Percentiles rank a stretch among this genome's conserved stretches.
Conservation (phyloP, 371 early-diverging fungal species). For the Massospora cicadina region DNA sequence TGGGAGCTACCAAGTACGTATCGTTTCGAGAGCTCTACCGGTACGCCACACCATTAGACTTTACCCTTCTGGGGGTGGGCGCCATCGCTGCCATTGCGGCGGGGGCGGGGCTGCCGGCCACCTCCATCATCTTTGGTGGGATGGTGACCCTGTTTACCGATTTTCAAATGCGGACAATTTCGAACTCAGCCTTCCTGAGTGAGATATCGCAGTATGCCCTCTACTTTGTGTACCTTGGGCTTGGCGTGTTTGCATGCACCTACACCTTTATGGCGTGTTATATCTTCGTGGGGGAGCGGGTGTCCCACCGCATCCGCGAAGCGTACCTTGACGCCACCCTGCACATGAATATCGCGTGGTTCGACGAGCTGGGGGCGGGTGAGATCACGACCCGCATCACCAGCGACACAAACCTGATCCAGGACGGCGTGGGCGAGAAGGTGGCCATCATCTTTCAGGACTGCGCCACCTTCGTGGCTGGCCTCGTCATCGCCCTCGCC, state of each 20-base stretch:
- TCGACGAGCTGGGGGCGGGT: conserved; percentile 54
- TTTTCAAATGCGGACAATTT: not conserved
- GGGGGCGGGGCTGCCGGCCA: conserved; percentile 24
- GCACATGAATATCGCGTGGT: conserved; percentile 82
- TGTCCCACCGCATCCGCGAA: conserved; percentile 39
- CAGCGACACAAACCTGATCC: conserved; percentile 58
- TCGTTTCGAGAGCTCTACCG: conserved; percentile 30
- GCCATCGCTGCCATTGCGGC: conserved; percentile 15
- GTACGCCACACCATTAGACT: conserved; percentile 42
- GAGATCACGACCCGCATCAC: conserved; percentile 56
- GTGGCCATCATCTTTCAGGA: conserved; percentile 49
- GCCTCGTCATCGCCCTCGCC: conserved; percentile 69
- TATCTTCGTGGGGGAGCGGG: conserved; percentile 30
- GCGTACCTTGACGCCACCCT: conserved; percentile 47
- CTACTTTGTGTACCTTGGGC: conserved; percentile 43
- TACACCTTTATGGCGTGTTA: conserved; percentile 23
- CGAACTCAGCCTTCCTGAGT: not conserved
- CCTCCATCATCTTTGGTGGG: conserved; percentile 19
- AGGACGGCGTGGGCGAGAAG: conserved; percentile 79
- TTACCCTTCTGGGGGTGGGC: conserved; percentile 19
- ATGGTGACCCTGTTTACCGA: conserved; percentile 11
- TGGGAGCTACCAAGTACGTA: not conserved
- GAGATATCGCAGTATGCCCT: conserved; percentile 12
- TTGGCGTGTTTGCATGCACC: conserved; percentile 27
- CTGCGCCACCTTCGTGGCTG: conserved; percentile 58